Evolutionary conservation across 805 yeast genomes (phyloP), one percentile per base, ranked within the genome.

Genomic region (Metschnikowia gelsemii): DNA sequence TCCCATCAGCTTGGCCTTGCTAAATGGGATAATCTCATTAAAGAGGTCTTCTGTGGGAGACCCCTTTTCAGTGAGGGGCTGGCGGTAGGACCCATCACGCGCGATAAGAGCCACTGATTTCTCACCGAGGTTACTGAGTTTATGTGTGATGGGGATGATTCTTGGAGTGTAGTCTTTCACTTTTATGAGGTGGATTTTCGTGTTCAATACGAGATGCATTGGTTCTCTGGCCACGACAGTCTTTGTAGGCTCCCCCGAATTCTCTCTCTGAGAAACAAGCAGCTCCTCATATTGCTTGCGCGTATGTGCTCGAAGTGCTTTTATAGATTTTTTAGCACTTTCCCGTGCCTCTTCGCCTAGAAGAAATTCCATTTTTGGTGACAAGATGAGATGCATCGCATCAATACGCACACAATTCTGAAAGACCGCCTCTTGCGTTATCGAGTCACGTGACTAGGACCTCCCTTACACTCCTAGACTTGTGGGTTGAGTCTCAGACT

Each of bases 11-110:
- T 74, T 78, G 42, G 83, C 58, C 49, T 75, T 80, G 47, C 76
- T 78, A 35, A 82, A 66, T 11, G 87, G 73, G 14, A 79, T 64
- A 18, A 87, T 78, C 21, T 79, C 79, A 32, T 75, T 73, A 58
- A 86, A 84, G 13, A 61, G 56, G 43, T 82, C 85, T 39, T 80
- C 78, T 0, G 89, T 81, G 1, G 75, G 70, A 1, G 79, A 66
- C 13, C 70, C 78, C 43, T 73, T 72, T 21, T 62, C 64, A 5
- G 70, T 66, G 4, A 85, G 57, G 4, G 72, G 68, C 8, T 66
- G 68, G 25, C 80, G 67, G 52, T 79, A 85, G 4, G 82, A 76
- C 1, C 91, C 90, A 55, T 87, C 93, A 49, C 83, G 85, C 7
- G 91, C 83, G 11, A 87, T 72, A 14, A 87, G 66, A 3, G 85